Evolutionary conservation across 2,329 filamentous ascomycete genomes (phyloP).

Genomic region (Scedosporium minutisporum): DNA sequence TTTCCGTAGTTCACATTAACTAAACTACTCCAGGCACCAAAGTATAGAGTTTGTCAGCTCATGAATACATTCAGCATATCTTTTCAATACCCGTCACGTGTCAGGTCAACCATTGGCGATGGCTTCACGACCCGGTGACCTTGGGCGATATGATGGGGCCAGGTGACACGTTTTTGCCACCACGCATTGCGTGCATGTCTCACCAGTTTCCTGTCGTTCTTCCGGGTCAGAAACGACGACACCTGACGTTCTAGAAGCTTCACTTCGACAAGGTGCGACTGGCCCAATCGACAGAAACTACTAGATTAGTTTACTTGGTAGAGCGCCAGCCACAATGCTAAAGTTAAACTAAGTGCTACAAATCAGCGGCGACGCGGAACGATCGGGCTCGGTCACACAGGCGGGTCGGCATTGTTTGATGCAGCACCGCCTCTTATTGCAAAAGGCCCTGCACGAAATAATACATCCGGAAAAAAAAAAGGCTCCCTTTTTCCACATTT

Average conservation of each 20-base stretch:
- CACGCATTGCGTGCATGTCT: neutral
- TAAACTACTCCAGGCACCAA: too few relatives aligned
- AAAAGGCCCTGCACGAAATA: neutral
- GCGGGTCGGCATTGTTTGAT: neutral
- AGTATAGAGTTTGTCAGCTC: neutral
- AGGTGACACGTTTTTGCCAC: neutral
- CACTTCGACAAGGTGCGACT: neutral
- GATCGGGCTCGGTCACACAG: neutral
- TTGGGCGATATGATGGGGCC: neutral
- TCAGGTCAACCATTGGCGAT: neutral
- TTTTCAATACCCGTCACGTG: neutral
- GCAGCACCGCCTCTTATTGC: neutral
- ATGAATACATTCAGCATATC: neutral
- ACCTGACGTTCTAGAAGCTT: neutral
- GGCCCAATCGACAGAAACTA: neutral
- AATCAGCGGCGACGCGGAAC: neutral
- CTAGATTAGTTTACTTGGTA: neutral
- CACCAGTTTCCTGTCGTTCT: neutral
- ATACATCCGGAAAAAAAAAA: neutral
- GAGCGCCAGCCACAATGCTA: neutral
- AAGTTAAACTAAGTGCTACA: neutral
- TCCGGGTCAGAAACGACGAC: neutral
- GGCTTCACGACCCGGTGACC: neutral
- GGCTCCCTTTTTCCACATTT: neutral
- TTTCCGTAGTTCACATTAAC: too few relatives aligned